These are phyloP conservation scores for Arabis alpina DNA, from an alignment of 345 rosid species.

Conservation along the genomic window DNA sequence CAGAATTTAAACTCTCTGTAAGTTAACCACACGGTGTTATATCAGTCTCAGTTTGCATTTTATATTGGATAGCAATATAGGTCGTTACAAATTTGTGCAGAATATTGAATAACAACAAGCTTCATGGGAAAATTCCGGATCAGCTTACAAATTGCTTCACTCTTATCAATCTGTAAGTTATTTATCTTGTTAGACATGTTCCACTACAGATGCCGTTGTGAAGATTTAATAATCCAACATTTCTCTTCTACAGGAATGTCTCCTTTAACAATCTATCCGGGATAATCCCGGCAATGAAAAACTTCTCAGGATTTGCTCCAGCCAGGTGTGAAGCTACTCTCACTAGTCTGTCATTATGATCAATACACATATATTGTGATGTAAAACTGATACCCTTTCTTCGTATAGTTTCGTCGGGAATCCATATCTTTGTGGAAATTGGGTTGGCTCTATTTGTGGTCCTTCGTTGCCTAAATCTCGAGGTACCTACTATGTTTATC, in stretches of 20 bases:
- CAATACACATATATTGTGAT: neutral
- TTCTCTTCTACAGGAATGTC: conserved; percentile 58
- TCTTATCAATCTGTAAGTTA: conserved; percentile 64
- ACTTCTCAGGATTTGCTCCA: conserved; percentile 70
- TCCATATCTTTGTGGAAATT: conserved; percentile 76
- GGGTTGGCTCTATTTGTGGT: conserved; percentile 82
- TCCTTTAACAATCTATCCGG: conserved; percentile 92
- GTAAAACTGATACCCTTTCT: conserved; percentile 1
- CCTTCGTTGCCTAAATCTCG: conserved; percentile 52
- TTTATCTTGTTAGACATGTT: conserved; percentile 6
- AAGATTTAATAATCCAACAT: neutral
- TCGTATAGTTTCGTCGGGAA: conserved; percentile 74
- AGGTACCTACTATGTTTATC: conserved; percentile 48
- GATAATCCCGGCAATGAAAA: conserved; percentile 56
- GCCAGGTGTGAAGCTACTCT: conserved; percentile 55
- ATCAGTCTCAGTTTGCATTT: neutral
- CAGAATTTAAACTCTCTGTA: conserved; percentile 83
- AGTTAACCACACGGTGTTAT: conserved; percentile 31
- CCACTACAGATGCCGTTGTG: neutral
- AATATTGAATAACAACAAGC: conserved; percentile 69
- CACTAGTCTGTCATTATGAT: neutral
- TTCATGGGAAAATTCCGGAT: conserved; percentile 81
- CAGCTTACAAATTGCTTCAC: conserved; percentile 85
- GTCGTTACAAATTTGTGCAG: conserved; percentile 43
- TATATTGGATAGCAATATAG: neutral